Evolutionary conservation across 495 filamentous ascomycete genomes (phyloP), one percentile per base, ranked within the genome.

Genomic region (Parachaetomium inaequale): DNA sequence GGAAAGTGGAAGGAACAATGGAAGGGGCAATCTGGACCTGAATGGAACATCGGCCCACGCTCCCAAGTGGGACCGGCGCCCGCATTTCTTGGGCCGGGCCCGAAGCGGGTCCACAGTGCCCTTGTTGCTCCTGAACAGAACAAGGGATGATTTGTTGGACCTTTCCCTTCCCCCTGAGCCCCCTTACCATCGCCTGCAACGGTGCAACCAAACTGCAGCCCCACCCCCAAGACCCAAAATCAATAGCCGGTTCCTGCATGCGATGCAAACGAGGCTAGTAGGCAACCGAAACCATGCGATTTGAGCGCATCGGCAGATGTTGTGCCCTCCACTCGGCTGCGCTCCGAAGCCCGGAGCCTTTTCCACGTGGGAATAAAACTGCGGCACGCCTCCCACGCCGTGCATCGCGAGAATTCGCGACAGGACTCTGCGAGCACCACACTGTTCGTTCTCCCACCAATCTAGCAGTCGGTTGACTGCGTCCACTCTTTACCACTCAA

Each of bases 321-420:
- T 40, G 36, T 40, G 10, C 45, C 23, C 14, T 49, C 21, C 45
- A 49, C 8, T 49, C 23, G 21, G 45, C 23, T 26, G 25, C 26
- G 28, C 54, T 56, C 54, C 23, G 38, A 17, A 10, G 23, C 14
- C 45, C 54, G 34, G 54, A 15, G 54, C 5, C 54, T 40, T 29
- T 56, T 8, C 52, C 54, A 43, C 54, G 36, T 56, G 54, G 54
- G 8, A 43, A 56, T 56, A 56, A 28, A 23, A 43, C 38, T 3
- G 15, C 54, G 2, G 5, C 29, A 10, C 31, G 17, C 15, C 29
- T n/a, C 31, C 26, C 17, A n/a, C n/a, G n/a, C n/a, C n/a, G n/a
- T n/a, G 7, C 42, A 17, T 46, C 19, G 15, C 42, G n/a, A 17
- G 42, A 46, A 21, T 4, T 6, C 4, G 15, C 14, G 8, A 46